Evolutionary conservation across 306 rosid species (phyloP).

Genomic region (Malus fusca): DNA sequence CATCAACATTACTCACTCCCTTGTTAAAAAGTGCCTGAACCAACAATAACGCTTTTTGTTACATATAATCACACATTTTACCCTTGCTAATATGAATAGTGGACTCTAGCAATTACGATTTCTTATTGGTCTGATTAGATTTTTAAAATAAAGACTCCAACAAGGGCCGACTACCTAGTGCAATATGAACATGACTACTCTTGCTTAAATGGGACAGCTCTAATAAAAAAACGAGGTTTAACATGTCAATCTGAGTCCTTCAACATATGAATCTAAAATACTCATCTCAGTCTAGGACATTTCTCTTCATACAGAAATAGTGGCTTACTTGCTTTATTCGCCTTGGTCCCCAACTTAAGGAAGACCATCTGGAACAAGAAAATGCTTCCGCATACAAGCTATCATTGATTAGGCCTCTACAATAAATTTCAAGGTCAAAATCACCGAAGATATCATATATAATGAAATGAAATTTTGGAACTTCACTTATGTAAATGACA

Average conservation of each 20-base stretch:
- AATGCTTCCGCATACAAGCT: constrained; percentile 48
- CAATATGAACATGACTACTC: neutral
- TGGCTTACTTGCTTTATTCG: constrained; percentile 64
- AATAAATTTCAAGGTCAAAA: constrained; percentile 13
- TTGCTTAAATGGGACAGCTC: neutral
- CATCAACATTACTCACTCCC: constrained; percentile 70
- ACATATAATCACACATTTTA: neutral
- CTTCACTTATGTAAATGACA: neutral
- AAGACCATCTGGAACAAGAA: constrained; percentile 86
- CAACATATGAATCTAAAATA: neutral
- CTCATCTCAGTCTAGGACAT: neutral
- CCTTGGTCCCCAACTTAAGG: constrained; percentile 90
- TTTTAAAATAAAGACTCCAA: neutral
- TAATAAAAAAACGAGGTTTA: neutral
- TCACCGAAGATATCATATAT: neutral
- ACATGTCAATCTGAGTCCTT: neutral
- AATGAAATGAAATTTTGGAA: neutral
- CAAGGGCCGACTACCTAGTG: neutral
- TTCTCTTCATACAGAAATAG: neutral
- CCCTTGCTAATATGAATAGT: neutral
- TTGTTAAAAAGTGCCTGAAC: constrained; percentile 71
- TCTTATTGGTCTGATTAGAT: neutral
- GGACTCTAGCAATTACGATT: neutral
- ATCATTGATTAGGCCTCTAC: constrained; percentile 76
- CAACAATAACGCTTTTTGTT: constrained; percentile 19